Base-by-base conservation (phyloP, 2,329 filamentous ascomycete genomes). In the Diaporthe eres region DNA sequence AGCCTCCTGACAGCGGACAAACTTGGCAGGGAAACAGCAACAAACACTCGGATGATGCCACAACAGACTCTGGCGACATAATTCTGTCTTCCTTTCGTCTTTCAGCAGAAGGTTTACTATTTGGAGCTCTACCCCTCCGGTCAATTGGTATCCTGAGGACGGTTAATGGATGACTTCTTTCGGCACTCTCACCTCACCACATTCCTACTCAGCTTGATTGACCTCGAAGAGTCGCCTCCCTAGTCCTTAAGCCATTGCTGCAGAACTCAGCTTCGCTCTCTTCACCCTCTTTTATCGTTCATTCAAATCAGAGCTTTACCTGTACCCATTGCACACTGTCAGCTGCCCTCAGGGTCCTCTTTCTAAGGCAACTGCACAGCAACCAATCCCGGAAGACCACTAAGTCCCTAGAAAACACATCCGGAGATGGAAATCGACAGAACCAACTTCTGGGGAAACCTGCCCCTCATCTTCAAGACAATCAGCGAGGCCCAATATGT, bases 401-500 rank as follows among this genome's bases (percentile, higher is more conserved):
- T 17, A 34, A 73, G 17, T 7, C 53, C 72, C 19, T 10, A 2
- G 12, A n/a, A 5, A 22, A 7, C 57, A n/a, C n/a, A 12, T 28
- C 3, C n/a, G 34, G 77, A 39, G 13, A 83, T 84, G 81, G 80
- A 83, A 17, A 73, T 84, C 34, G 53, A 80, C 34, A 47, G 31
- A 6, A 10, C 34, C 4, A 82, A 80, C 53, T 85, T 83, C 74
- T 83, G 80, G 79, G 22, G 44, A 4, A 34, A 76, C 9, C 77
- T 86, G 10, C 82, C 83, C 0, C 22, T 8, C 2, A 78, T 86
- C 6, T 72, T 86, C 1, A 44, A 80, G 0, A 77, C 79, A 2
- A 82, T 85, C 9, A 75, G 81, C 9, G 74, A 78, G 13, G 81
- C 83, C 0, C 77, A 81, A 0, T 85, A 81, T 73, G 79, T 85